Percentiles rank a stretch among this genome's conserved stretches.
Conservation (phyloP, 2,329 filamentous ascomycete species). For the Sporothrix brunneoviolacea region DNA sequence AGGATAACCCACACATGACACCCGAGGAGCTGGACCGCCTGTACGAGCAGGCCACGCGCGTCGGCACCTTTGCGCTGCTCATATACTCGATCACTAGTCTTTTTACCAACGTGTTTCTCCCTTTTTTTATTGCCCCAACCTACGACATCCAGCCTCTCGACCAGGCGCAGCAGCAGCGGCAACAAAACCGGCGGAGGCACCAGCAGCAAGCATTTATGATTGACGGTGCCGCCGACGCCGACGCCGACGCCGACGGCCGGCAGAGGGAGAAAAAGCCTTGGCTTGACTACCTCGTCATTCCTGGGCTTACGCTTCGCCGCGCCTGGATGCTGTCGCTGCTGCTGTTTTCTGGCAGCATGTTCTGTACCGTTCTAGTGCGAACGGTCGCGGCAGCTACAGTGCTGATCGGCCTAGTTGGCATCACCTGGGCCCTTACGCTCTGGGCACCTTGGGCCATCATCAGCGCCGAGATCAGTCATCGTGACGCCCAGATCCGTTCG, state of each 20-base stretch:
- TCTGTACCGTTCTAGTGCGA: conserved; percentile 71
- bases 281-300: conserved; percentile 64
- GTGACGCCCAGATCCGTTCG: conserved; percentile 54
- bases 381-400: conserved; percentile 65
- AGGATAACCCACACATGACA: conserved; percentile 69
- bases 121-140: conserved; percentile 77
- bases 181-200: background rate
- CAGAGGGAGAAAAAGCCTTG: conserved; percentile 32
- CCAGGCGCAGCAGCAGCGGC: background rate
- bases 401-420: conserved; percentile 73
- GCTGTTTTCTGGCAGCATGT: conserved; percentile 77
- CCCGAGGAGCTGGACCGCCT: conserved; percentile 67
- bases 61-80: conserved; percentile 83
- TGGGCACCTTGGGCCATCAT: conserved; percentile 97
- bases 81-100: conserved; percentile 84
- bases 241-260: background rate
- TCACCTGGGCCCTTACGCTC: conserved; percentile 86
- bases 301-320: conserved; percentile 76
- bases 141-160: conserved; percentile 47
- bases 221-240: background rate
- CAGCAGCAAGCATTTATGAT: background rate
- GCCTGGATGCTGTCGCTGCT: conserved; percentile 81
- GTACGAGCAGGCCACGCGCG: conserved; percentile 78
- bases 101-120: conserved; percentile 71
- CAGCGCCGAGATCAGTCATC: conserved; percentile 80